Base-by-base conservation (phyloP, 2,329 filamentous ascomycete genomes). In the Knufia fluminis region DNA sequence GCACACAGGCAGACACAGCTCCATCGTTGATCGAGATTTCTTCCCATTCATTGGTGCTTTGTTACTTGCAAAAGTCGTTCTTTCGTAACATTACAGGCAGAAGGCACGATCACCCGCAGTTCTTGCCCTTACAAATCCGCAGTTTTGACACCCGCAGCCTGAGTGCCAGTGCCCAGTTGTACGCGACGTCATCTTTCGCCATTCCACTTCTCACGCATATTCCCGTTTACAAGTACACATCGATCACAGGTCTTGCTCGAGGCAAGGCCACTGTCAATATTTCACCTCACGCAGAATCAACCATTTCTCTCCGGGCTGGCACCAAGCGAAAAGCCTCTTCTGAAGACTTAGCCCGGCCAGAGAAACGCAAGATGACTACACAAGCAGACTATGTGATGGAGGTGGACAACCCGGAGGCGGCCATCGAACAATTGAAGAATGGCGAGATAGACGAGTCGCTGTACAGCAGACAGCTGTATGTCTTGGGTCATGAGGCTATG, bases 401-500 rank as follows among this genome's bases (percentile, higher is more conserved):
- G 61, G 70, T 82, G 60, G 78, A 82, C 62, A 74, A 71, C 57
- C 73, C 76, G 55, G 69, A 74, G 55, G 72, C 75, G 57, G 76
- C 75, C 44, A 72, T 77, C 52, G 75, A 79, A 66, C 72, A 77
- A 69, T 73, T 80, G 59, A 80, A 80, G 61, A 72, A 77, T 60
- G 78, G 77, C 58, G 79, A 82, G 59, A 83, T 83, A 59, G 79
- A 83, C 60, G 79, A 83, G 66, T 81, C 78, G 35, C 68, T 83
- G 49, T 83, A 83, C 70, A 82, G 79, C 64, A 71, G 79, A 58
- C 79, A 83, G 69, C 75, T 83, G 64, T 85, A 85, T 61, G 81
- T 85, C 49, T 77, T 85, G 49, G 81, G 92, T 49, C 81, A 85
- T 64, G 81, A 85, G 67, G 81, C 92, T 58, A 98, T 98, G 92